Evolutionary conservation across 2,329 filamentous ascomycete genomes (phyloP), one percentile per base, ranked within the genome.

Genomic region (Pseudogymnoascus sp.): DNA sequence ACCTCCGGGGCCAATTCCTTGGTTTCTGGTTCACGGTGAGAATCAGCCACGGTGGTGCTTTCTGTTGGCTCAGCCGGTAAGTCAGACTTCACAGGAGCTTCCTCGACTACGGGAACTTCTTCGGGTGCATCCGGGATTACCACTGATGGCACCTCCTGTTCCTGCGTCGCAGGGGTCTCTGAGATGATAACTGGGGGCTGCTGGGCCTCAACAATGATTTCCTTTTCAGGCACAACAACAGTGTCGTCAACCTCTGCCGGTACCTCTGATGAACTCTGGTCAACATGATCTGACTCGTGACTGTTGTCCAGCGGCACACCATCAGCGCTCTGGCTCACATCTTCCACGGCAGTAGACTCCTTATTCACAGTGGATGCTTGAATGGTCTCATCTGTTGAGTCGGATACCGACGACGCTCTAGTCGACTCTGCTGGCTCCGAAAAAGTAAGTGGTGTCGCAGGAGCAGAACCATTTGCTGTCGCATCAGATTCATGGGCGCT

Each of bases 331-430:
- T 56, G 10, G 50, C n/a, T 35, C 13, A 21, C 29, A 56, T 56
- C 50, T 14, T 56, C 50, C 29, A 56, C 29, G 10, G 4, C 10
- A 2, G 29, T 8, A 33, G 16, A 19, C 29, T 61, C 61, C 31
- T 69, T 69, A 3, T 37, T 16, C 21, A 21, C 62, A 11, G 35
- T 61, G 16, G 59, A 59, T 53, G 74, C 75, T 50, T 79, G 77
- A 1, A 83, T 72, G 4, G 84, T 86, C 69, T 85, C 83, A 64
- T 86, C 81, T 1, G 84, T 86, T 1, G 81, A 83, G 65, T 86
- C 85, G 5, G 84, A 87, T 8, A 87, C 71, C 0, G 85, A 87
- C 0, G 84, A 87, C 3, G 85, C 85, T 68, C 82, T 84, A 6
- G 85, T 87, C 2, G 84, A 87, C 60, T 81, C 79, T 13, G 79